phyloP scores from a whole-genome alignment of 2,329 filamentous ascomycete genomes.

The Chaetothyriales sp. region DNA sequence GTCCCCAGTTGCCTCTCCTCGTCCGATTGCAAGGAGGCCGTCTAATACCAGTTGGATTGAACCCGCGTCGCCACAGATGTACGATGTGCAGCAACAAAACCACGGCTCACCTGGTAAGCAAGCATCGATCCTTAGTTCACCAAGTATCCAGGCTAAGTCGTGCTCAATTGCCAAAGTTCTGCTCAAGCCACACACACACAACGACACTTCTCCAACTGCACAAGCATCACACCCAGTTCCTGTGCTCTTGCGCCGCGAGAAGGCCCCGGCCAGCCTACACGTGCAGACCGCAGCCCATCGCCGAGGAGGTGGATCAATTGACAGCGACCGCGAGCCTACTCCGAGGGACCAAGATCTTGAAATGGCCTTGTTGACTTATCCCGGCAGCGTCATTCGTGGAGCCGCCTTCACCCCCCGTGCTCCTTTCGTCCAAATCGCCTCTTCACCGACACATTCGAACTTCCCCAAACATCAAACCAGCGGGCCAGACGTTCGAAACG shows the following conservation, averaged over 20 bases:
- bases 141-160: conserved; percentile 43
- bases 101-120: conserved; percentile 14
- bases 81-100: conserved; percentile 12
- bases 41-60: neutral
- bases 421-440: conserved; percentile 54
- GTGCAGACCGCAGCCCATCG: conserved; percentile 43
- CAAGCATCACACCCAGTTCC: conserved; percentile 30
- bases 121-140: conserved; percentile 27
- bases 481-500: neutral
- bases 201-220: conserved; percentile 18
- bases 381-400: conserved; percentile 74
- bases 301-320: conserved; percentile 61
- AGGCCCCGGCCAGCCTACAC: conserved; percentile 17
- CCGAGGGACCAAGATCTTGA: conserved; percentile 45
- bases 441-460: conserved; percentile 36
- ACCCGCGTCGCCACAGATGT: neutral
- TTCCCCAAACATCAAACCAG: conserved; percentile 20
- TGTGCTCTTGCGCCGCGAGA: conserved; percentile 21
- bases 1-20: neutral
- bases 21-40: neutral
- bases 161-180: conserved; percentile 40
- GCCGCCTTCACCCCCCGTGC: conserved; percentile 70
- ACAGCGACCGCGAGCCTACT: conserved; percentile 44
- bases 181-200: conserved; percentile 4
- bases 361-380: conserved; percentile 16